Evolutionary conservation across 352 stramenopile genomes (phyloP).

Genomic region (Phytophthora macrochlamydospora): DNA sequence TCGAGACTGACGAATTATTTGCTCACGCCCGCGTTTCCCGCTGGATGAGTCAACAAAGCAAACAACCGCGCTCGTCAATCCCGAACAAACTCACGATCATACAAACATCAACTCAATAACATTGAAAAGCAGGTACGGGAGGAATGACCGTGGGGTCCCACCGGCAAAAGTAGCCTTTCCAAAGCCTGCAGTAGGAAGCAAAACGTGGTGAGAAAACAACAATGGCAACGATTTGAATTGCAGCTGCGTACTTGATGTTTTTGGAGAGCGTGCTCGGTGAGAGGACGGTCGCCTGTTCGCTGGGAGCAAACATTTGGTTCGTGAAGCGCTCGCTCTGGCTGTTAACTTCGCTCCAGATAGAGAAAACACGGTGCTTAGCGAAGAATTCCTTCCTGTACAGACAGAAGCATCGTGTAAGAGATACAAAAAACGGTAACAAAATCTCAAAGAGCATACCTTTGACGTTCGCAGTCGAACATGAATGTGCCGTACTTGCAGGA

Average conservation of each 20-base stretch:
- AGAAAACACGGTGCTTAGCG: conserved; percentile 71
- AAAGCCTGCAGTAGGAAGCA: conserved; percentile 54
- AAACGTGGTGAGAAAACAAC: not conserved
- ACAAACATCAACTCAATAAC: conserved; percentile 48
- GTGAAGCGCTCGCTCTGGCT: conserved; percentile 69
- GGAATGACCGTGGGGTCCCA: conserved; percentile 84
- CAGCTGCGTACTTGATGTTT: conserved; percentile 82
- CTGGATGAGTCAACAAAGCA: too few relatives aligned
- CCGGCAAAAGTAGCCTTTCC: conserved; percentile 87
- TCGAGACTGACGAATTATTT: too few relatives aligned
- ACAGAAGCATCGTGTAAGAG: conserved; percentile 6
- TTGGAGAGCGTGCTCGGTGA: conserved; percentile 81
- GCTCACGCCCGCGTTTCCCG: too few relatives aligned
- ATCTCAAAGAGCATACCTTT: conserved; percentile 48
- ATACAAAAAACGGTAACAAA: conserved; percentile 1
- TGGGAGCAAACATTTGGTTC: conserved; percentile 71
- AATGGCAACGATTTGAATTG: not conserved
- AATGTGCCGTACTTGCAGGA: conserved; percentile 98
- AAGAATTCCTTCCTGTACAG: conserved; percentile 75
- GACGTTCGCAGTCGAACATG: conserved; percentile 96
- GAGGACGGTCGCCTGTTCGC: conserved; percentile 46
- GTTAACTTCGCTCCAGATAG: conserved; percentile 86
- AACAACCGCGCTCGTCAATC: too few relatives aligned
- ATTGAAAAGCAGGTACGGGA: conserved; percentile 69
- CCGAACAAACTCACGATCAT: too few relatives aligned